Conservation (phyloP, 192 early-diverging fungal species). For the Umbelopsis sp. region DNA sequence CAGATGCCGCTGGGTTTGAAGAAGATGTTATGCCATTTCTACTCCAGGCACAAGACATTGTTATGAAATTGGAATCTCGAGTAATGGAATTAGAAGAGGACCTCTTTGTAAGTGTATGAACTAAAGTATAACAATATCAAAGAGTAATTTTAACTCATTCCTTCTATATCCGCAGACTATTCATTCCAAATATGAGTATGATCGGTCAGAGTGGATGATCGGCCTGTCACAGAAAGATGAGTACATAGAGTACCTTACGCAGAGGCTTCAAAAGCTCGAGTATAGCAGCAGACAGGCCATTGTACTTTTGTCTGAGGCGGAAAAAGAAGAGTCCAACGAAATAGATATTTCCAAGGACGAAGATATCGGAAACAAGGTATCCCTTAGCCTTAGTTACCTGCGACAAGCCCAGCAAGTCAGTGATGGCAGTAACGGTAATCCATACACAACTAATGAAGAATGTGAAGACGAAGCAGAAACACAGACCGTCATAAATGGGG, state of each 20-base stretch:
- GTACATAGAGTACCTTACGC: constrained; percentile 46
- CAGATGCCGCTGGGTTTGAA: constrained; percentile 24
- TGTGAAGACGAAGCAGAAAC: constrained; percentile 22
- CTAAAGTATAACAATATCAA: too few relatives aligned
- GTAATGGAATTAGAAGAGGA: constrained; percentile 48
- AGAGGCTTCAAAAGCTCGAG: constrained; percentile 41
- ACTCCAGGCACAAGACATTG: constrained; percentile 48
- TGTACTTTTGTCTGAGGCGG: constrained; percentile 38
- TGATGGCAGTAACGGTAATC: background rate
- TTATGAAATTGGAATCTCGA: constrained; percentile 44
- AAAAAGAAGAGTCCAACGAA: background rate
- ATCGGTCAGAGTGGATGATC: constrained; percentile 46
- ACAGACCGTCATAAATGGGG: background rate
- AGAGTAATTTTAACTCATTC: background rate
- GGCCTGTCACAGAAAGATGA: constrained; percentile 50
- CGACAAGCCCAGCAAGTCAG: constrained; percentile 25
- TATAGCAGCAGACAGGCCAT: constrained; percentile 48
- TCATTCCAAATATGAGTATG: constrained; percentile 47
- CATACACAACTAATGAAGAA: background rate
- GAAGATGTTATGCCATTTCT: constrained; percentile 45
- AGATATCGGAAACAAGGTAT: constrained; percentile 14
- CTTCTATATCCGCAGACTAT: constrained; percentile 35
- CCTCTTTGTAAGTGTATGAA: constrained; percentile 31
- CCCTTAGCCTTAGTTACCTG: constrained; percentile 35
- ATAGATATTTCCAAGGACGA: constrained; percentile 1